Conservation (phyloP, 2,329 filamentous ascomycete genomes). For the Cladosporium sphaerospermum region DNA sequence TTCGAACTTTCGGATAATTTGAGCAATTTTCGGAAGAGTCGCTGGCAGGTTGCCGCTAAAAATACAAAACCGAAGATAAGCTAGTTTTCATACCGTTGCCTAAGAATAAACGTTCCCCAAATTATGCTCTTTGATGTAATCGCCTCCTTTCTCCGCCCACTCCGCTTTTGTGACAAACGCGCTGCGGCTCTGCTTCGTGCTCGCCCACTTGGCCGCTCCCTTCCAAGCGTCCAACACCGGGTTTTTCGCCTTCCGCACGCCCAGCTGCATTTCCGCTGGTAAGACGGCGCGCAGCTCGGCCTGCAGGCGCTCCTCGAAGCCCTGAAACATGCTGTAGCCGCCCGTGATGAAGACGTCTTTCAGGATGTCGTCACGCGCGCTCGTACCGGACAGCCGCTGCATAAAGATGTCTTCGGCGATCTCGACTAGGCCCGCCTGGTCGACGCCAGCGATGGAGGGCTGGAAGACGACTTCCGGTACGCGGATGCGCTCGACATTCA, state of each 20-base stretch:
- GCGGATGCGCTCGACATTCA: constrained; percentile 99
- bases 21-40: not conserved
- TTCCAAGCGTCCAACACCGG: constrained; percentile 85
- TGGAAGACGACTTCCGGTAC: constrained; percentile 99
- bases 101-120: constrained; percentile 31
- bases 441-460: constrained; percentile 93
- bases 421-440: constrained; percentile 90
- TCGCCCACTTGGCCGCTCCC: constrained; percentile 82
- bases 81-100: not conserved
- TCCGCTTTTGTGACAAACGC: constrained; percentile 72
- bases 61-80: no score
- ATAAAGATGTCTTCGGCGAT: constrained; percentile 85
- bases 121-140: constrained; percentile 72
- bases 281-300: constrained; percentile 67
- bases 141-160: constrained; percentile 83
- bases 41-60: no score
- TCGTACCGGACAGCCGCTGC: constrained; percentile 60
- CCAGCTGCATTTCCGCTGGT: constrained; percentile 61
- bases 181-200: constrained; percentile 49
- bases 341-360: constrained; percentile 89
- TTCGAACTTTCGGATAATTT: not conserved
- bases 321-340: constrained; percentile 80
- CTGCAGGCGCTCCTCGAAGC: constrained; percentile 76
- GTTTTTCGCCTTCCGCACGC: constrained; percentile 67
- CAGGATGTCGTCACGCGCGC: constrained; percentile 62